phyloP scores from a whole-genome alignment of 1,139 yeast species.

The Protomyces pachydermus region DNA sequence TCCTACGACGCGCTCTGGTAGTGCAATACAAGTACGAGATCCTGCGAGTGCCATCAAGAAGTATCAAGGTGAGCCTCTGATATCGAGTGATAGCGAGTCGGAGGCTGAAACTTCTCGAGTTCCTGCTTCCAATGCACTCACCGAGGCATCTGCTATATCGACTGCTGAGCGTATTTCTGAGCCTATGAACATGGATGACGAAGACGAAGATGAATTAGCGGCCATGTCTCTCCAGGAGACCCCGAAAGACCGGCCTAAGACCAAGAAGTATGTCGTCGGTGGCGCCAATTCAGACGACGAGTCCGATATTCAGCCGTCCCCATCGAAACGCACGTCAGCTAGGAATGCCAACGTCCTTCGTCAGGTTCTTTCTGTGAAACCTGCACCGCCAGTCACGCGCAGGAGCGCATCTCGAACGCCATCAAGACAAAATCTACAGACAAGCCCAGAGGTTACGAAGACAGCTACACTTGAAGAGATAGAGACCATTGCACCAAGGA shows the following conservation, averaged over 20 bases:
- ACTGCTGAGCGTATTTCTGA: too few species aligned
- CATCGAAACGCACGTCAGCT: neutral
- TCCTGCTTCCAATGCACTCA: too few species aligned
- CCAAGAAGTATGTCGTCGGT: neutral
- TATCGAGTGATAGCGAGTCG: too few species aligned
- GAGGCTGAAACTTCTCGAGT: too few species aligned
- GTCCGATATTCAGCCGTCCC: neutral
- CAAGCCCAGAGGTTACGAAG: neutral
- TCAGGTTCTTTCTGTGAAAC: neutral
- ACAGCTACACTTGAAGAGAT: neutral
- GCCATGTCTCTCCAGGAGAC: neutral
- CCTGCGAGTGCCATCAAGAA: too few species aligned
- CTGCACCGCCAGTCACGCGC: neutral
- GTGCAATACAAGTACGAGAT: too few species aligned
- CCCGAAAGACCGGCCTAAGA: neutral
- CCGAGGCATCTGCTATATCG: too few species aligned
- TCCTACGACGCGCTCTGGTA: too few species aligned
- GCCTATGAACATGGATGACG: neutral
- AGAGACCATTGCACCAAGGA: too few species aligned
- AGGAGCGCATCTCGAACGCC: neutral
- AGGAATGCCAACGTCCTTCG: neutral
- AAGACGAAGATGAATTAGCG: neutral
- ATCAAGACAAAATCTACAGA: neutral
- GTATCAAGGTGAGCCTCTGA: too few species aligned
- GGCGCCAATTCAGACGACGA: neutral